Conservation (phyloP, 257 asterid genomes). For the Fraxinus anomala region DNA sequence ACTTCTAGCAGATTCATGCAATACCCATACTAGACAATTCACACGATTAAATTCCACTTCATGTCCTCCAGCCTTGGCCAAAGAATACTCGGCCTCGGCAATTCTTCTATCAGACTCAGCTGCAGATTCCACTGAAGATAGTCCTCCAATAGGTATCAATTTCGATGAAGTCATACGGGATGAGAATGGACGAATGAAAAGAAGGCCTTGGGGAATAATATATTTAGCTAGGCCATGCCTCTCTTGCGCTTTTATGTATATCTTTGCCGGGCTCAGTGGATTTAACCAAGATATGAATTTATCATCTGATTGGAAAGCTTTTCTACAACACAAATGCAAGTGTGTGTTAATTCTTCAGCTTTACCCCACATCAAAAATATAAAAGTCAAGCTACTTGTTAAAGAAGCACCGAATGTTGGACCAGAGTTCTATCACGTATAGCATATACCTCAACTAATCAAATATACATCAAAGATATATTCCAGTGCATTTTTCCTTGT, state of each 20-base stretch:
- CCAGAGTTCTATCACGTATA: not conserved
- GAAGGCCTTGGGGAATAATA: slow-evolving; percentile 26
- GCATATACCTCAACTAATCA: not conserved
- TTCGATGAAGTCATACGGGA: slow-evolving; percentile 22
- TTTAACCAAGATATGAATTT: slow-evolving; percentile 25
- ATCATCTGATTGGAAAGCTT: slow-evolving; percentile 37
- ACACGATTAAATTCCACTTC: slow-evolving; percentile 45
- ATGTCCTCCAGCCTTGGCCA: slow-evolving; percentile 23
- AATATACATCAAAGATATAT: not conserved
- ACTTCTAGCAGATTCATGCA: slow-evolving; percentile 49
- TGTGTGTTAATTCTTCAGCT: slow-evolving; percentile 2
- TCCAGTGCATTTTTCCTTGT: not conserved
- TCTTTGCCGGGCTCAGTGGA: slow-evolving; percentile 31
- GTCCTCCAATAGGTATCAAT: slow-evolving; percentile 40
- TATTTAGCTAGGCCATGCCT: slow-evolving; percentile 27
- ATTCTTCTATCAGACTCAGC: slow-evolving; percentile 33
- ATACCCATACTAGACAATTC: slow-evolving; percentile 42
- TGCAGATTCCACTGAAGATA: slow-evolving; percentile 40
- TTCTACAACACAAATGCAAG: slow-evolving; percentile 39
- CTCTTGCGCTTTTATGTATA: slow-evolving; percentile 37
- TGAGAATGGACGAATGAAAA: slow-evolving; percentile 14
- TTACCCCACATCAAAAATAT: slow-evolving; percentile 4
- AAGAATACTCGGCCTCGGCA: slow-evolving; percentile 32
- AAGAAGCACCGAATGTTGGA: not conserved
- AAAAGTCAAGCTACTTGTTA: not conserved